Percentiles rank a stretch among this genome's conserved stretches.
Evolutionary conservation across 192 early-diverging fungal species (phyloP).

Genomic region (Backusella psychrophila): DNA sequence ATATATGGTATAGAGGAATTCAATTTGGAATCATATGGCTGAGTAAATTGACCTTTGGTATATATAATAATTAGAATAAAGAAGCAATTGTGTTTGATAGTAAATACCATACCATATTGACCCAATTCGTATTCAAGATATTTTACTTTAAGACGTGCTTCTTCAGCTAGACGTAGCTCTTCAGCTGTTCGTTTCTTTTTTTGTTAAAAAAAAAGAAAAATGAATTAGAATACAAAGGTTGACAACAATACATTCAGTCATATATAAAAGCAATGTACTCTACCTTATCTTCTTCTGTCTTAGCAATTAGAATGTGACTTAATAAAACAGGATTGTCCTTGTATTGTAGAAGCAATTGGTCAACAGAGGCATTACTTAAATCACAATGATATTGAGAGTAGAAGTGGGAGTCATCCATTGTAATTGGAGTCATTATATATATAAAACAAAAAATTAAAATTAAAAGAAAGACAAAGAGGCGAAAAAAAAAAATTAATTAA

Average conservation of each 20-base stretch:
- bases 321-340: neutral
- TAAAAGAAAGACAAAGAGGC: neutral
- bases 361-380: neutral
- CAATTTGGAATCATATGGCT: neutral
- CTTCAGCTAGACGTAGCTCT: constrained; percentile 5
- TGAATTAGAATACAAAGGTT: neutral
- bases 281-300: constrained; percentile 8
- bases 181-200: constrained; percentile 8
- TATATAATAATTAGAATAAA: neutral
- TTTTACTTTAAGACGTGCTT: constrained; percentile 1
- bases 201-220: neutral
- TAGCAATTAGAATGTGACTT: constrained; percentile 6
- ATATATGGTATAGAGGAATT: neutral
- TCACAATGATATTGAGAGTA: neutral
- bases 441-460: neutral
- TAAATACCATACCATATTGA: neutral
- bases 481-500: neutral
- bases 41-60: neutral
- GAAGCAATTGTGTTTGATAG: neutral
- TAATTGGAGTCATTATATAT: neutral
- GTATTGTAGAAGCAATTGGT: neutral
- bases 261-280: neutral
- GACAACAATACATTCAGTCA: neutral
- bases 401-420: neutral
- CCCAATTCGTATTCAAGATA: neutral